phyloP scores from a whole-genome alignment of 371 early-diverging fungal species.

The Mycotypha africana region DNA sequence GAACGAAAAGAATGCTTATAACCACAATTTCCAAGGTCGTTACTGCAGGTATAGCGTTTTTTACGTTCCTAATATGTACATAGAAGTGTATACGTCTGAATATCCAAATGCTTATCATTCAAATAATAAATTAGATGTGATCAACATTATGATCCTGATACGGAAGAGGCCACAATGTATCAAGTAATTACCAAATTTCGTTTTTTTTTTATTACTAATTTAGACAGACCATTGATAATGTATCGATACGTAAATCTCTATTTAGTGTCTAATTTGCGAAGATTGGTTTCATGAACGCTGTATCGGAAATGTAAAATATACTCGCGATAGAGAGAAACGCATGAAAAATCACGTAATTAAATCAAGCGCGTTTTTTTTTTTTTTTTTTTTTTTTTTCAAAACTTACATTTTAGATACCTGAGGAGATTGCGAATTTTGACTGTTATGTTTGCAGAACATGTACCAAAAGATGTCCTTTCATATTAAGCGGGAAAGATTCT shows the following conservation, averaged over 20 bases:
- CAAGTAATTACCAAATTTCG: slow-evolving; percentile 30
- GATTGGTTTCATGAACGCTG: slow-evolving; percentile 87
- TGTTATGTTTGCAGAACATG: slow-evolving; percentile 80
- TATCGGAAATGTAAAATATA: slow-evolving; percentile 55
- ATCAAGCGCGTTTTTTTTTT: slow-evolving; percentile 2
- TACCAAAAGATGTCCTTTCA: slow-evolving; percentile 54
- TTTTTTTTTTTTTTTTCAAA: too few species aligned
- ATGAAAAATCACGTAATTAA: too few species aligned
- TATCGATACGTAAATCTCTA: not conserved
- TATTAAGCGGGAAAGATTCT: slow-evolving; percentile 41
- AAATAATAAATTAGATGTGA: slow-evolving; percentile 51
- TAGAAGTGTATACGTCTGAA: not conserved
- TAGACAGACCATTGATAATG: too few species aligned
- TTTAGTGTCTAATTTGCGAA: slow-evolving; percentile 75
- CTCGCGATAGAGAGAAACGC: too few species aligned
- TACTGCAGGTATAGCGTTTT: slow-evolving; percentile 65
- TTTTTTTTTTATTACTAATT: not conserved
- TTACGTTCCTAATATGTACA: not conserved
- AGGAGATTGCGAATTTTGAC: slow-evolving; percentile 58
- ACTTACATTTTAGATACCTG: slow-evolving; percentile 66
- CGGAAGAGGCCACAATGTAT: slow-evolving; percentile 72
- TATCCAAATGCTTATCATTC: not conserved
- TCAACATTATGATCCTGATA: slow-evolving; percentile 63
- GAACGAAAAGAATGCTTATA: slow-evolving; percentile 70
- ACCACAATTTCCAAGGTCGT: slow-evolving; percentile 71